Base-by-base conservation (phyloP, 805 yeast species). In the Scheffersomyces lignosus region DNA sequence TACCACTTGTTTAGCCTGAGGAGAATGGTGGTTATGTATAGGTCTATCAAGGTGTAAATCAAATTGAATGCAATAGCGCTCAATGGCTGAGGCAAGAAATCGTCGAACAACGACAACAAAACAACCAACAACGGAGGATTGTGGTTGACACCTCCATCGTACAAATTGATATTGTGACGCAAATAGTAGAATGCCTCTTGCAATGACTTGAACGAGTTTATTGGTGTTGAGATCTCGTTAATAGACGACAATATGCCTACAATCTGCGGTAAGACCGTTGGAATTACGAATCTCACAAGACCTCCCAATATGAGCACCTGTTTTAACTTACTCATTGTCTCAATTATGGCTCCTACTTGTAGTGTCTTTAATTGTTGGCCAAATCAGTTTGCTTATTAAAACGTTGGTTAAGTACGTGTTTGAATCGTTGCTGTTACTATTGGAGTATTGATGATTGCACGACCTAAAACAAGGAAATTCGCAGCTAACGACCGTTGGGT, bases 131-230 rank as follows among this genome's bases (percentile, higher is more conserved):
- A 54, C 3, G 96, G 96, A 3, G 95, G 80, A 49, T 88, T 96
- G 59, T 88, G 91, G 24, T 83, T 83, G 13, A 89, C 80, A 16
- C 95, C 95, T 7, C 97, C 96, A 43, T 78, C 78, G 52, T 88
- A 91, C 6, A 88, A 79, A 31, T 80, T 72, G 34, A 84, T 66
- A 15, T 70, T 71, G 48, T 80, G 74, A 3, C 68, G 56, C 37
- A 78, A 61, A 29, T 45, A 47, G 44, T 40, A 50, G 41, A 48
- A 49, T 4, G 70, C 66, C 37, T 64, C 72, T 39, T 52, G 56
- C 29, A 68, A 60, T 27, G 72, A 64, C 37, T 78, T 72, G 60
- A 73, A 84, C 25, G 93, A 83, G 37, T 84, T 75, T 4, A 85
- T 66, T 0, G 95, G 88, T 0, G 96, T 85, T 14, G 89, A 71